A percentile compares a stretch with the other conserved stretches of the same genome.
Evolutionary conservation across 305 asterid genomes (phyloP).

Genomic region (Solanum hybrid): DNA sequence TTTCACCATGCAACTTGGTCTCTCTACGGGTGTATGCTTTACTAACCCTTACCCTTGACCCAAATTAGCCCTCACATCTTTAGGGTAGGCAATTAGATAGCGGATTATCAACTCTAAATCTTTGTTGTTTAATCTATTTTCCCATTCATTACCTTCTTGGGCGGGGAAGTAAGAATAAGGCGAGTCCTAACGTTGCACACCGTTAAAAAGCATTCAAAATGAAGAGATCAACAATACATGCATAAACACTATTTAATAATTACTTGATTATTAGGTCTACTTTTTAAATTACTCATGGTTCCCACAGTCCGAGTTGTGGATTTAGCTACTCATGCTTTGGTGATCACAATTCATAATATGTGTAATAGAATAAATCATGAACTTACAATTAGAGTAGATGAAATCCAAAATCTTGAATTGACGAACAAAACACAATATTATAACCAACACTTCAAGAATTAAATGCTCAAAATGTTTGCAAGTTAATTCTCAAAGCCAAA

Average conservation of each 20-base stretch:
- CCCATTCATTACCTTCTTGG: background rate
- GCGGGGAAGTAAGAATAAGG: background rate
- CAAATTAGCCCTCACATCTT: background rate
- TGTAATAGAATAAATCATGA: too few species aligned
- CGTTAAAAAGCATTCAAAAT: background rate
- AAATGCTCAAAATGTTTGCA: background rate
- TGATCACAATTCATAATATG: background rate
- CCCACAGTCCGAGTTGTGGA: background rate
- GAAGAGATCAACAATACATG: background rate
- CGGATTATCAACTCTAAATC: background rate
- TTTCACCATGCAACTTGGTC: background rate
- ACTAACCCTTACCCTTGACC: background rate
- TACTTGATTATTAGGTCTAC: background rate
- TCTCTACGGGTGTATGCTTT: background rate
- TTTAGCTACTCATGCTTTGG: background rate
- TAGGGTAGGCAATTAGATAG: background rate
- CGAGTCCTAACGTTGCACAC: background rate
- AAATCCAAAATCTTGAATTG: background rate
- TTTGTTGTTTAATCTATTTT: background rate
- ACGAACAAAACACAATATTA: background rate
- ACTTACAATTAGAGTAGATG: background rate
- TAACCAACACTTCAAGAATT: background rate
- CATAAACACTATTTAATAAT: background rate
- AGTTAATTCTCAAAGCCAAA: background rate
- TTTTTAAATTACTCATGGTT: background rate